Percentiles rank a stretch among this genome's conserved stretches.
These are phyloP conservation scores for Daldinia sp. DNA, from an alignment of 2,329 filamentous ascomycete species.

Conservation along the genomic window DNA sequence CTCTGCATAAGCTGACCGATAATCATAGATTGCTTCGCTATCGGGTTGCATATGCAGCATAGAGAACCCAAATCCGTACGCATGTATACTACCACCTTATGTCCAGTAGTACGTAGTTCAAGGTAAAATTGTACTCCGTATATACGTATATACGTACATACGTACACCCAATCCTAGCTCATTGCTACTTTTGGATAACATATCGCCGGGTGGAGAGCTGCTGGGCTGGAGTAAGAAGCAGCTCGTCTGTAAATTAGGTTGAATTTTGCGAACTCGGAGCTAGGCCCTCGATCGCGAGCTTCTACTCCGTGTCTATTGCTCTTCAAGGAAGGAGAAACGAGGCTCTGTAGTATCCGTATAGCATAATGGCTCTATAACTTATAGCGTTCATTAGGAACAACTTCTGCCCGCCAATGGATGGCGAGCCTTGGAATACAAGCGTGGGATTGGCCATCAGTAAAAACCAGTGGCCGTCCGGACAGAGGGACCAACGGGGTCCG, in stretches of 20 bases:
- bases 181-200: constrained; percentile 42
- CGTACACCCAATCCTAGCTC: constrained; percentile 24
- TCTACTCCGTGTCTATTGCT: constrained; percentile 17
- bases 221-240: constrained; percentile 31
- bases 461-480: constrained; percentile 34
- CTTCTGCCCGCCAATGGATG: constrained; percentile 39
- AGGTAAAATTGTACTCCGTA: constrained; percentile 9
- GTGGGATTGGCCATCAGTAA: constrained; percentile 35
- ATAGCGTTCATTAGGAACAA: constrained; percentile 31
- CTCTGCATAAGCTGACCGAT: constrained; percentile 45
- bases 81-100: constrained; percentile 24
- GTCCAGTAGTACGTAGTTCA: constrained; percentile 26
- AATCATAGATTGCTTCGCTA: constrained; percentile 46
- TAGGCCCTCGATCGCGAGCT: constrained; percentile 25
- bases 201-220: constrained; percentile 37
- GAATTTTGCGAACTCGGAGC: constrained; percentile 33
- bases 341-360: constrained; percentile 25
- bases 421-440: constrained; percentile 25
- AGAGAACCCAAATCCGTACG: constrained; percentile 40
- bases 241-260: constrained; percentile 29
- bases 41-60: constrained; percentile 42
- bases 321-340: constrained; percentile 23
- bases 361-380: constrained; percentile 27
- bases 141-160: constrained; percentile 7
- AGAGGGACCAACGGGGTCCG: constrained; percentile 33